A percentile compares a stretch with the other conserved stretches of the same genome.
Conservation (phyloP, 2,329 filamentous ascomycete species). For the Fusarium compactum region DNA sequence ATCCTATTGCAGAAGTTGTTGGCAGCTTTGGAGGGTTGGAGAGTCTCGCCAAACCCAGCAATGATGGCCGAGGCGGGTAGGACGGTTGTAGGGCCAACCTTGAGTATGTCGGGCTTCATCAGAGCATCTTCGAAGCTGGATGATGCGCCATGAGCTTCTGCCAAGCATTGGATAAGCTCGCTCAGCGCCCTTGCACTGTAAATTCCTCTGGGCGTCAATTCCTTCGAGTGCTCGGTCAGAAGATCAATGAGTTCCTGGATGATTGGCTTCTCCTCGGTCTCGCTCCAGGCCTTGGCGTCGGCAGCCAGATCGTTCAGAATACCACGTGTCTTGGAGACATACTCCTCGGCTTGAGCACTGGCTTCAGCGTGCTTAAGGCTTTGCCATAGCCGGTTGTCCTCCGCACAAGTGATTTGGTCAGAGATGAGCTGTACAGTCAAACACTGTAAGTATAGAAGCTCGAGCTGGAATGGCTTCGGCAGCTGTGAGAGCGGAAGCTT, state of each 20-base stretch:
- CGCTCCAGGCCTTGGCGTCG: constrained; percentile 55
- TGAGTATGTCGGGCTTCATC: constrained; percentile 59
- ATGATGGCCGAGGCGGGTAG: constrained; percentile 65
- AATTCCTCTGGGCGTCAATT: constrained; percentile 58
- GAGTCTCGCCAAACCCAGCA: constrained; percentile 63
- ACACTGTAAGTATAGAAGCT: constrained; percentile 64
- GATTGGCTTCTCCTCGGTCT: constrained; percentile 53
- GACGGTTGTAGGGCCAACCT: constrained; percentile 59
- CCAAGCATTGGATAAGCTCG: constrained; percentile 61
- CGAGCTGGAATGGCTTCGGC: constrained; percentile 58
- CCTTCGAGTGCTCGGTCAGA: constrained; percentile 58
- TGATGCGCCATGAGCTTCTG: constrained; percentile 61
- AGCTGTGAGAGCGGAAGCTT: constrained; percentile 56
- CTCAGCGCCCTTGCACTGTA: constrained; percentile 67
- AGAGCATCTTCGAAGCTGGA: constrained; percentile 62
- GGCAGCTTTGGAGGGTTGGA: constrained; percentile 61
- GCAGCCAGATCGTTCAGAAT: constrained; percentile 53
- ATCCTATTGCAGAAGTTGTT: constrained; percentile 70
- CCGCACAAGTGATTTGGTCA: constrained; percentile 65
- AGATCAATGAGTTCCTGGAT: constrained; percentile 58
- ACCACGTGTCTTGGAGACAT: constrained; percentile 57
- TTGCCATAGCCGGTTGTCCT: constrained; percentile 61
- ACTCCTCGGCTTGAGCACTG: constrained; percentile 56
- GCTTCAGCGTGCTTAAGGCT: constrained; percentile 53
- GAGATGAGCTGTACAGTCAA: constrained; percentile 64